Conservation (phyloP, 345 rosid genomes). For the Linum tenue region DNA sequence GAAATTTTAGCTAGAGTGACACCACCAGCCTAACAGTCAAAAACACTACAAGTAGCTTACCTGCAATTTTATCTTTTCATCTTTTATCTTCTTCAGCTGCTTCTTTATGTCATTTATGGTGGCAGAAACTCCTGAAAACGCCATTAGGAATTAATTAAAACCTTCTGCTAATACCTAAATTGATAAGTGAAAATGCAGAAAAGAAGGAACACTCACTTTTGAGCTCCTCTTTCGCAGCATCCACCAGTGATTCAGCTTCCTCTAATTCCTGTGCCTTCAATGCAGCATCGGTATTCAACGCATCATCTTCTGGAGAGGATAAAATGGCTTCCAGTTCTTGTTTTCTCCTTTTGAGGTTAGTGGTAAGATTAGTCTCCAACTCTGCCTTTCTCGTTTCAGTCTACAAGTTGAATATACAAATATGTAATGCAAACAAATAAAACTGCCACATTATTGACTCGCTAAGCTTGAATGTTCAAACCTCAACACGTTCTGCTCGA, state of each 20-base stretch:
- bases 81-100: constrained; percentile 56
- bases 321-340: constrained; percentile 74
- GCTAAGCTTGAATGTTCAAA: constrained; percentile 22
- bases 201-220: constrained; percentile 38
- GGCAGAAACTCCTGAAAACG: constrained; percentile 43
- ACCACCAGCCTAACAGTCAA: neutral
- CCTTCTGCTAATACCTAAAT: neutral
- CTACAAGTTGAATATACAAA: constrained; percentile 29
- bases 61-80: constrained; percentile 60
- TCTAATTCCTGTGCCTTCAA: constrained; percentile 60
- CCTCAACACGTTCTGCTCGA: constrained; percentile 82
- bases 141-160: constrained; percentile 13
- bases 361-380: constrained; percentile 79
- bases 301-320: constrained; percentile 61
- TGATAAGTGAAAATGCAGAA: constrained; percentile 5
- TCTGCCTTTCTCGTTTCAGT: constrained; percentile 89
- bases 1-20: constrained; percentile 20
- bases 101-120: constrained; percentile 45
- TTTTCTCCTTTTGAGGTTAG: constrained; percentile 85
- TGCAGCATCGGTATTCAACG: constrained; percentile 49
- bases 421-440: constrained; percentile 4
- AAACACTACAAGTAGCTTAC: constrained; percentile 17
- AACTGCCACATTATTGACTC: constrained; percentile 3
- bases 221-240: constrained; percentile 44
- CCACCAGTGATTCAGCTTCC: constrained; percentile 60